A percentile compares a stretch with the other conserved stretches of the same genome.
These are phyloP conservation scores for Bisporella sp. DNA, from an alignment of 2,329 filamentous ascomycete species.

Conservation along the genomic window DNA sequence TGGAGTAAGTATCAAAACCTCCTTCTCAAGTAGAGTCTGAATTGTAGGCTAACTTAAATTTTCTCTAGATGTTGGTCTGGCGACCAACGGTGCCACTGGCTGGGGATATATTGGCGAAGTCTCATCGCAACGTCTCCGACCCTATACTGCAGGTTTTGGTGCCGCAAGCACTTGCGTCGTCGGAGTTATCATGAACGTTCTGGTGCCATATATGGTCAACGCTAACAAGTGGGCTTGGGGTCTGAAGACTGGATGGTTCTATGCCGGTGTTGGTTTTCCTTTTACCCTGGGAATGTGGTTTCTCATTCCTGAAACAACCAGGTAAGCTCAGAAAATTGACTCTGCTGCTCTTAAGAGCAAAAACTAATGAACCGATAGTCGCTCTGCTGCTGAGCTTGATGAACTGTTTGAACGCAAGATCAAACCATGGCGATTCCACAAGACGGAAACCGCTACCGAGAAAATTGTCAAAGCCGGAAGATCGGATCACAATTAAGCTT, in stretches of 20 bases:
- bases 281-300: conserved; percentile 14
- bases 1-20: conserved; percentile 3
- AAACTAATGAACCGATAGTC: background rate
- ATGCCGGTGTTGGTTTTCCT: conserved; percentile 11
- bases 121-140: conserved; percentile 17
- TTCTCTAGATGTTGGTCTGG: conserved; percentile 11
- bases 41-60: conserved; percentile 4
- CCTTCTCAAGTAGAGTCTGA: background rate
- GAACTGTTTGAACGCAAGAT: conserved; percentile 19
- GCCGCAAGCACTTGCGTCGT: conserved; percentile 16
- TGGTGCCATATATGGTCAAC: conserved; percentile 16
- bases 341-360: background rate
- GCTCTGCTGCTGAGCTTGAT: conserved; percentile 20
- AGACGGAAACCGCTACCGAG: conserved; percentile 11
- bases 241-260: conserved; percentile 19
- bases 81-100: conserved; percentile 10
- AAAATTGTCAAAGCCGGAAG: background rate
- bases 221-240: conserved; percentile 15
- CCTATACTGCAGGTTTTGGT: conserved; percentile 16
- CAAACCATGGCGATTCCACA: conserved; percentile 13
- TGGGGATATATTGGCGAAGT: conserved; percentile 20
- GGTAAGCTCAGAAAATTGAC: background rate
- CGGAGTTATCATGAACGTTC: conserved; percentile 17
- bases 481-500: too few relatives aligned
- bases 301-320: conserved; percentile 17